Percentiles rank a stretch among this genome's conserved stretches.
These are phyloP conservation scores for Prunus mongolica DNA, from an alignment of 306 rosid genomes.

Conservation along the genomic window DNA sequence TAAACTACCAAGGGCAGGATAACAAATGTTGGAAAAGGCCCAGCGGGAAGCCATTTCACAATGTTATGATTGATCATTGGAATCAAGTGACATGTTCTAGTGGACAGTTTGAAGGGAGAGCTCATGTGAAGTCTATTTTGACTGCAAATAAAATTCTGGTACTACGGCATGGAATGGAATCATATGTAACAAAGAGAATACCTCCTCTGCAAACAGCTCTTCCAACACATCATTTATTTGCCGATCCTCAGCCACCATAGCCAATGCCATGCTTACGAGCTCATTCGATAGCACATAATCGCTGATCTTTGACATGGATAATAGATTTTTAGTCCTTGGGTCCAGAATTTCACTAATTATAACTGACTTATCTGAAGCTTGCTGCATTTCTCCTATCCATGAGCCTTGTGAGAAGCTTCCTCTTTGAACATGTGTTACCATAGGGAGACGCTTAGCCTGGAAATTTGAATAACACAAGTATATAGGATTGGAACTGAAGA, in stretches of 20 bases:
- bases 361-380: slow-evolving; percentile 83
- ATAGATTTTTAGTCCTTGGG: slow-evolving; percentile 85
- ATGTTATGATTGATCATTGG: background rate
- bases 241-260: slow-evolving; percentile 93
- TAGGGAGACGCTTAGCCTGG: slow-evolving; percentile 86
- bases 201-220: slow-evolving; percentile 93
- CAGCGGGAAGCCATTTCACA: background rate
- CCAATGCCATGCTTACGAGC: slow-evolving; percentile 96
- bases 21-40: background rate
- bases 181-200: slow-evolving; percentile 17
- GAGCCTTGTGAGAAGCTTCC: slow-evolving; percentile 84
- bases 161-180: background rate
- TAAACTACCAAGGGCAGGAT: background rate
- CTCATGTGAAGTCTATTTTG: background rate
- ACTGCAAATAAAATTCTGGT: background rate
- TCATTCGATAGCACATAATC: slow-evolving; percentile 89
- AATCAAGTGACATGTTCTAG: background rate
- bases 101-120: background rate
- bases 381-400: slow-evolving; percentile 95
- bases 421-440: slow-evolving; percentile 42
- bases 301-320: slow-evolving; percentile 86
- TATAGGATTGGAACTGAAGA: background rate
- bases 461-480: background rate
- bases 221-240: slow-evolving; percentile 86
- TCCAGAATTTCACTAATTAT: slow-evolving; percentile 87